Evolutionary conservation across 1,284 basidiomycete species (phyloP).

Genomic region (Leucocoprinus gongylophorus): DNA sequence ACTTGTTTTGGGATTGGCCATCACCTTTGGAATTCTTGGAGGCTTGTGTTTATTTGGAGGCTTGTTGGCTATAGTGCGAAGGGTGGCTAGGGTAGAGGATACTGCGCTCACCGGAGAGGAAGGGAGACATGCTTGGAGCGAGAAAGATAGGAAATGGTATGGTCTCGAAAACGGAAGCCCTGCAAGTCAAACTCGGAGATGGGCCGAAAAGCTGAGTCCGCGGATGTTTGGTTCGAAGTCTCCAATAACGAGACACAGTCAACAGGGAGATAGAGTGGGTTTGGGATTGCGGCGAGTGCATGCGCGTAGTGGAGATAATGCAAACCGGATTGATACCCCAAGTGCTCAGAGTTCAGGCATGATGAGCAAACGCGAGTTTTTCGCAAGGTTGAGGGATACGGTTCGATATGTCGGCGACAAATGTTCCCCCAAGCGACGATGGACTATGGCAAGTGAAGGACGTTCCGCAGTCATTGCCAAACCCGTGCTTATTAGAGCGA

Average conservation of each 20-base stretch:
- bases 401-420: constrained; percentile 61
- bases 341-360: constrained; percentile 37
- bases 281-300: constrained; percentile 43
- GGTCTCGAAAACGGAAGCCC: constrained; percentile 36
- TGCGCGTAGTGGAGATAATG: constrained; percentile 32
- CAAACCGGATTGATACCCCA: constrained; percentile 23
- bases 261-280: constrained; percentile 26
- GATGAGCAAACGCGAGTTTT: constrained; percentile 63
- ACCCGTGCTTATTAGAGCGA: constrained; percentile 38
- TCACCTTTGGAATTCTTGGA: constrained; percentile 58
- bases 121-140: constrained; percentile 47
- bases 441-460: background rate
- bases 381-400: constrained; percentile 50
- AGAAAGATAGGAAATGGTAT: constrained; percentile 62
- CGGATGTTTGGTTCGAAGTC: background rate
- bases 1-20: constrained; percentile 50
- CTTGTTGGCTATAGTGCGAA: constrained; percentile 47
- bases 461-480: constrained; percentile 24
- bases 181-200: constrained; percentile 13
- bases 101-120: constrained; percentile 52
- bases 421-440: constrained; percentile 23
- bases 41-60: constrained; percentile 49
- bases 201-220: background rate
- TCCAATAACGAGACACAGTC: constrained; percentile 13
- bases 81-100: constrained; percentile 50